Evolutionary conservation across 768 basidiomycete genomes (phyloP), one percentile per base, ranked within the genome.

Genomic region (Calocera cornea): DNA sequence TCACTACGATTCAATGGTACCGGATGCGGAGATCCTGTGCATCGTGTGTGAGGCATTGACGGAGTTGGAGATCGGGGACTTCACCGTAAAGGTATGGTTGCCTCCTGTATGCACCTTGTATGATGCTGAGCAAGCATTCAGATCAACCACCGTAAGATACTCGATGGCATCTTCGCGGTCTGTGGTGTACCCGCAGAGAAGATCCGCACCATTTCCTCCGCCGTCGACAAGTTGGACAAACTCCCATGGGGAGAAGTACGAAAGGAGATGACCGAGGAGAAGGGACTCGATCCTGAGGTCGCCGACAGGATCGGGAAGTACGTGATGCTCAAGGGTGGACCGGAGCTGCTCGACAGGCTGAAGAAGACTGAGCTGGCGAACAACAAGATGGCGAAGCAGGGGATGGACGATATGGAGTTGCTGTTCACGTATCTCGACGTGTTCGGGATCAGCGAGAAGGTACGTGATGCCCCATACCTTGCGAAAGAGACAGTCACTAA

Each of bases 181-280:
- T 98, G 95, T 72, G 97, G 97, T 66, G 97, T 99, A 2, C 89
- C 94, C 0, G 72, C 79, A 27, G 92, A 92, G 29, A 97, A 93
- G 78, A 94, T 91, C 64, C 84, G 95, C 3, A 80, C 87, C 16
- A 98, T 98, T 70, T 95, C 93, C 0, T 95, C 92, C 17, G 95
- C 97, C 0, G 95, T 98, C 11, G 97, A 99, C 78, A 99, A 98
- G 76, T 84, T 99, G 12, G 97, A 99, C 82, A 99, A 98, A 91
- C 78, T 88, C 27, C 84, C 95, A 0, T 99, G 97, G 95, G 73
- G 76, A 1, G 93, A 95, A 60, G 95, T 98, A 11, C 90, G 87
- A 78, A 89, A 88, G 73, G 95, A 99, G 77, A 98, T 99, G 97
- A 92, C 88, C 0, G 88, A 87, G 0, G 95, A 98, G 74, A 99